Base-by-base conservation (phyloP, 441 rosid genomes). In the Erodium texanum region DNA sequence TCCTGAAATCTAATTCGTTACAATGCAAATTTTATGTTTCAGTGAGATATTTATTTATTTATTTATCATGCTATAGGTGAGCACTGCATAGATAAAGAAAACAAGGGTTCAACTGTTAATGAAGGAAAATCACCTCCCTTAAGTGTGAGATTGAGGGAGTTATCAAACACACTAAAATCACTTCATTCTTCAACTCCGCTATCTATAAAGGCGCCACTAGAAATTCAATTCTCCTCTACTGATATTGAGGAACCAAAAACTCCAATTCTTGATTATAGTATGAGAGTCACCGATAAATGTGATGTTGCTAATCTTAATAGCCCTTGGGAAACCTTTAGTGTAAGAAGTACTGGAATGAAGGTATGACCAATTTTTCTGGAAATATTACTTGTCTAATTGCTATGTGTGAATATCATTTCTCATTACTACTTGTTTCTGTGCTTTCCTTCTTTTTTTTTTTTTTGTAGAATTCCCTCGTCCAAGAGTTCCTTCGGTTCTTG, bases 401-500 rank as follows among this genome's bases (percentile, higher is more conserved):
- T 66, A 24, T 38, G 50, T 12, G 12, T n/a, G 15, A 43, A 23
- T 50, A 68, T 14, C 7, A 65, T 24, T 18, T 14, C 20, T 12
- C 24, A n/a, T 62, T 66, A 23, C 62, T 48, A 71, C 62, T 66
- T 43, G 23, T 29, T 48, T 59, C 14, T 18, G 12, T 38, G 24
- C 59, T n/a, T n/a, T n/a, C n/a, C n/a, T n/a, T n/a, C n/a, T n/a
- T n/a, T n/a, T n/a, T n/a, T n/a, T n/a, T 61, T 38, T 54, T 75
- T 22, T 66, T 77, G 75, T 85, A 89, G 93, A 79, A 71, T 0
- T 81, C 87, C 56, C 81, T 83, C 32, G 80, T 84, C 76, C 81
- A 80, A 65, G 92, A 85, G 68, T 89, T 83, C 45, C 83, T 89
- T 32, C 83, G 67, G 68, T 73, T 89, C 67, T 64, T 89, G 62